Base-by-base conservation (phyloP, 2,329 filamentous ascomycete genomes). In the Aureobasidium mangrovei region DNA sequence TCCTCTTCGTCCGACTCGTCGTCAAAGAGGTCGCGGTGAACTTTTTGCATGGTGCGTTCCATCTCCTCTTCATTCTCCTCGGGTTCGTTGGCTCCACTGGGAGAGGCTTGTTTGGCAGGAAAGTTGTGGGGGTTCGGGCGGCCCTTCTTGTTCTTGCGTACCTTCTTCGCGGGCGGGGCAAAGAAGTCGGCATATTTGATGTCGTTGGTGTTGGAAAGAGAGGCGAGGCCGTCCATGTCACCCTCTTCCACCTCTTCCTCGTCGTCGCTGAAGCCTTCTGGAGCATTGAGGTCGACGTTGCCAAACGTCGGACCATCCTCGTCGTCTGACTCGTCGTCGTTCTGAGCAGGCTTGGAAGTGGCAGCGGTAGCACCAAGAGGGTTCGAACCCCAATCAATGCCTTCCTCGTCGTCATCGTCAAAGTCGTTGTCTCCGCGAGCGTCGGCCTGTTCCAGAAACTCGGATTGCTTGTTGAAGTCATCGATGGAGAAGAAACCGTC, bases 401-500 rank as follows among this genome's bases (percentile, higher is more conserved):
- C 85, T 60, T 94, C 89, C 45, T 94, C 88, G 51, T 95, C 89
- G 67, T 56, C 54, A 32, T 47, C 36, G 4, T 36, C 41, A 9
- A 38, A 33, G 58, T 85, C 85, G 62, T 86, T 84, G 60, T 91
- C 88, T 29, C 86, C 89, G 59, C 80, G 78, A 29, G 81, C 80
- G 67, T 97, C 91, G 68, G 90, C 86, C 60, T 88, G 83, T 69
- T 98, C 93, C 46, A 96, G 83, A 66, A 85, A 86, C 64, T 95
- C 88, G 2, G 90, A 88, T 66, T 94, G 88, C 67, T 85, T 88
- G 76, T 98, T 98, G 79, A 98, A 98, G 57, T 94, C 84, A 64
- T 97, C 91, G 63, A 98, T 91, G 12, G 89, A 95, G 73, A 98
- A 98, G 74, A 98, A 98, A 4, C 90, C 91, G 65, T 98, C 93